Evolutionary conservation across 495 filamentous ascomycete genomes (phyloP).

Genomic region (Penicillium steckii): DNA sequence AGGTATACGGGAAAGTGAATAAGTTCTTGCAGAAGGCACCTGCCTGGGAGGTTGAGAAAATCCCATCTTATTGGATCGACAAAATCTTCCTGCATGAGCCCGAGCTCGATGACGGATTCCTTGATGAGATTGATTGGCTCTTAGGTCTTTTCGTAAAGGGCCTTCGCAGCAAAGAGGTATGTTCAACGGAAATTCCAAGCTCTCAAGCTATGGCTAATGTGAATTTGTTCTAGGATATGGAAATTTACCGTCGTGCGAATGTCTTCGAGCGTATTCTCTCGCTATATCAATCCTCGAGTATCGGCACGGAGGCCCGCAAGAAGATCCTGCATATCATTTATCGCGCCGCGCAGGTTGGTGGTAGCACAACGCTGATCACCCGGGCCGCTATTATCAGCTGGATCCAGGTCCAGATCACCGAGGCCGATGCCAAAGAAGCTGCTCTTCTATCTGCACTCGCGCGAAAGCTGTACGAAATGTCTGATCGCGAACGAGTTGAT

Average conservation of each 20-base stretch:
- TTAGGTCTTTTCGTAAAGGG: slow-evolving; percentile 72
- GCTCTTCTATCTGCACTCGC: slow-evolving; percentile 56
- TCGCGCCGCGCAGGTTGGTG: slow-evolving; percentile 68
- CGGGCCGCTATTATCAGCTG: slow-evolving; percentile 79
- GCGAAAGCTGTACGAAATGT: slow-evolving; percentile 63
- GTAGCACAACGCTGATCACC: slow-evolving; percentile 83
- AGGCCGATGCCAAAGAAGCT: slow-evolving; percentile 43
- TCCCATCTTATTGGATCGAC: slow-evolving; percentile 72
- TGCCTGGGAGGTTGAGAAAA: slow-evolving; percentile 66
- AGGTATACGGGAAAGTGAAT: slow-evolving; percentile 85
- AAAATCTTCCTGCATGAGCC: slow-evolving; percentile 69
- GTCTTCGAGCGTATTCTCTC: slow-evolving; percentile 77
- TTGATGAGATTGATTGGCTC: slow-evolving; percentile 78
- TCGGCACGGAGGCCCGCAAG: slow-evolving; percentile 55
- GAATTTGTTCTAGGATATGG: slow-evolving; percentile 57
- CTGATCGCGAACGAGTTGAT: slow-evolving; percentile 63
- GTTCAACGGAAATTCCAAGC: neutral
- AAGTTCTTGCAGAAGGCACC: slow-evolving; percentile 75
- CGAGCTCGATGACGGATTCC: slow-evolving; percentile 68
- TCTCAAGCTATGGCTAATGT: slow-evolving; percentile 1
- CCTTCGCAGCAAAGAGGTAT: slow-evolving; percentile 56
- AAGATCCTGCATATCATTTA: slow-evolving; percentile 74
- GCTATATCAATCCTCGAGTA: slow-evolving; percentile 65
- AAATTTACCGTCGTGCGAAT: slow-evolving; percentile 76
- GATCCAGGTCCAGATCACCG: slow-evolving; percentile 60